Percentiles rank a stretch among this genome's conserved stretches.
Evolutionary conservation across 306 rosid species (phyloP).

Genomic region (Hippophae tibetana): DNA sequence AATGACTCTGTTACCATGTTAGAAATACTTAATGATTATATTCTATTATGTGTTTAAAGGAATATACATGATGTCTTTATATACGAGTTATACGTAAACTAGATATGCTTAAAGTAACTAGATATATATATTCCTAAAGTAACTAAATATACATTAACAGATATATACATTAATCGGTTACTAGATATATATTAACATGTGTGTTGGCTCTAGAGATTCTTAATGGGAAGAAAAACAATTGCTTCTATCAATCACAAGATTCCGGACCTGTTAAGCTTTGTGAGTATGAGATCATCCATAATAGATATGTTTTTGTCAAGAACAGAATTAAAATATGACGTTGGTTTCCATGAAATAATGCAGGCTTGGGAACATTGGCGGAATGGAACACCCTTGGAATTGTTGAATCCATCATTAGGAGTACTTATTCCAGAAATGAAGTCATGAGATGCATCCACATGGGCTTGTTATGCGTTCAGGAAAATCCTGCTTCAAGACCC

Average conservation of each 20-base stretch:
- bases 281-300: not conserved
- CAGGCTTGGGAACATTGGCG: constrained; percentile 5
- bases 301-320: not conserved
- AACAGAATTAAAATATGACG: not conserved
- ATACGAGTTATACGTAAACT: too few relatives aligned
- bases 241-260: not conserved
- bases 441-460: constrained; percentile 9
- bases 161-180: too few relatives aligned
- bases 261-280: constrained; percentile 7
- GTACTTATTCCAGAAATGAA: not conserved
- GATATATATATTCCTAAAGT: too few relatives aligned
- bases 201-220: not conserved
- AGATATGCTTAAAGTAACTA: too few relatives aligned
- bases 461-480: constrained; percentile 9
- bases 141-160: too few relatives aligned
- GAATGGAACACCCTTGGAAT: not conserved
- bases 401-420: constrained; percentile 1
- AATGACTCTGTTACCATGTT: too few relatives aligned
- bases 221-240: constrained; percentile 3
- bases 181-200: too few relatives aligned
- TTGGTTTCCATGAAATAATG: not conserved
- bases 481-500: constrained; percentile 4
- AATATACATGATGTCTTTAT: too few relatives aligned
- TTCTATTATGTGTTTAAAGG: too few relatives aligned
- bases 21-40: too few relatives aligned